Conservation (phyloP, 345 rosid genomes). For the Ceriops zippeliana region DNA sequence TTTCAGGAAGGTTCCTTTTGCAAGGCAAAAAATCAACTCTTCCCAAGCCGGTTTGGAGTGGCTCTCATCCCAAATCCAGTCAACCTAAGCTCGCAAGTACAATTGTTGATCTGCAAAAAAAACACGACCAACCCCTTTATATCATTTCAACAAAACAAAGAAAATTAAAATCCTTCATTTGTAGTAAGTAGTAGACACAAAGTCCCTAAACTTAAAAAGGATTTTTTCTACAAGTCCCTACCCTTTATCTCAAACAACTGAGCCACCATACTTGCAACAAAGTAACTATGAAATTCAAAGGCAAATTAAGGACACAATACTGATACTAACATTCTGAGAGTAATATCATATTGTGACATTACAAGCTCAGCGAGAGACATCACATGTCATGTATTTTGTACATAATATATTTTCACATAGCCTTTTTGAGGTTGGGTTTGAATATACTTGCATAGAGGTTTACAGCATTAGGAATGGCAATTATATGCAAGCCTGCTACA, state of each 20-base stretch:
- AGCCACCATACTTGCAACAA: background rate
- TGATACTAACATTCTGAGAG: too few relatives aligned
- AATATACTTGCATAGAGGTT: too few relatives aligned
- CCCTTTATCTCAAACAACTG: background rate
- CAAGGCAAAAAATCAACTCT: background rate
- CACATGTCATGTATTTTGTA: too few relatives aligned
- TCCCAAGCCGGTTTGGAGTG: background rate
- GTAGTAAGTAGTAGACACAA: background rate
- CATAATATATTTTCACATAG: too few relatives aligned
- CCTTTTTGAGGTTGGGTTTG: too few relatives aligned
- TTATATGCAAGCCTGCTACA: too few relatives aligned
- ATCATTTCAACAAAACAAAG: background rate
- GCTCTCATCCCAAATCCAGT: background rate
- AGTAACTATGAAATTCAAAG: background rate
- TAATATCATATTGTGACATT: too few relatives aligned
- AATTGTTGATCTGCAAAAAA: conserved; percentile 1
- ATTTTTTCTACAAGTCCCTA: background rate
- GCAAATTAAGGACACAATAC: too few relatives aligned
- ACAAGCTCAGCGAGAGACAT: too few relatives aligned
- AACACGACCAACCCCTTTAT: too few relatives aligned
- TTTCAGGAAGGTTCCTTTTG: background rate
- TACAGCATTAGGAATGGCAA: too few relatives aligned
- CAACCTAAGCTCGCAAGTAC: conserved; percentile 3
- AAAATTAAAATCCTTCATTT: background rate
- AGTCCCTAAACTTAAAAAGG: background rate